Evolutionary conservation across 495 filamentous ascomycete genomes (phyloP).

Genomic region (Bombardia bombarda): DNA sequence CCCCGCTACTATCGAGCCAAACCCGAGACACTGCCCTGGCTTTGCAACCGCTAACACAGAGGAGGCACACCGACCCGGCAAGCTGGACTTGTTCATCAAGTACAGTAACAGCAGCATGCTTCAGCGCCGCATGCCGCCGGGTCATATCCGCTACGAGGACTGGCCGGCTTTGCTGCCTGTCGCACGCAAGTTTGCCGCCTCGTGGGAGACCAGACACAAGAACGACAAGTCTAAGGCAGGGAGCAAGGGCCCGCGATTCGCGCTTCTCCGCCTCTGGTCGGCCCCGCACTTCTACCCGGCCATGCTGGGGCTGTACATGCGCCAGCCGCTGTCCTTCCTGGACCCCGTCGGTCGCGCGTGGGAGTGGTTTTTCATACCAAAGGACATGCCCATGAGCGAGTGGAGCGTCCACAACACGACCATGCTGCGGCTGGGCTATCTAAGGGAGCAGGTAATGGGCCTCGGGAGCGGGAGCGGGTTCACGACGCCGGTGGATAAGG

Average conservation of each 20-base stretch:
- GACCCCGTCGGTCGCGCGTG: constrained; percentile 32
- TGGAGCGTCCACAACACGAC: constrained; percentile 34
- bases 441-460: constrained; percentile 15
- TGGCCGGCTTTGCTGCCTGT: constrained; percentile 21
- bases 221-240: constrained; percentile 5
- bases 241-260: constrained; percentile 36
- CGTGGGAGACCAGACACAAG: no score
- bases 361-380: constrained; percentile 44
- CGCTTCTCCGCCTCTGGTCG: constrained; percentile 40
- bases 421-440: constrained; percentile 19
- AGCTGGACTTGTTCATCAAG: constrained; percentile 37
- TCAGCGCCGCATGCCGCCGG: constrained; percentile 6
- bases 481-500: neutral
- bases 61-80: constrained; percentile 21
- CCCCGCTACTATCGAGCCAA: constrained; percentile 17
- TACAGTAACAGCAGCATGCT: constrained; percentile 16
- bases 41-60: constrained; percentile 30
- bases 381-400: constrained; percentile 39
- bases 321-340: constrained; percentile 24
- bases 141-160: constrained; percentile 18
- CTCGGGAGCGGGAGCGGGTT: neutral
- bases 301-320: constrained; percentile 32
- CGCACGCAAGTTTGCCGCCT: constrained; percentile 22
- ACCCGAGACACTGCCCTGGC: constrained; percentile 21
- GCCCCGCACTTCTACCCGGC: constrained; percentile 44